Evolutionary conservation across 2,329 filamentous ascomycete species (phyloP), one percentile per base, ranked within the genome.

Genomic region (Pseudocercospora eumusae): DNA sequence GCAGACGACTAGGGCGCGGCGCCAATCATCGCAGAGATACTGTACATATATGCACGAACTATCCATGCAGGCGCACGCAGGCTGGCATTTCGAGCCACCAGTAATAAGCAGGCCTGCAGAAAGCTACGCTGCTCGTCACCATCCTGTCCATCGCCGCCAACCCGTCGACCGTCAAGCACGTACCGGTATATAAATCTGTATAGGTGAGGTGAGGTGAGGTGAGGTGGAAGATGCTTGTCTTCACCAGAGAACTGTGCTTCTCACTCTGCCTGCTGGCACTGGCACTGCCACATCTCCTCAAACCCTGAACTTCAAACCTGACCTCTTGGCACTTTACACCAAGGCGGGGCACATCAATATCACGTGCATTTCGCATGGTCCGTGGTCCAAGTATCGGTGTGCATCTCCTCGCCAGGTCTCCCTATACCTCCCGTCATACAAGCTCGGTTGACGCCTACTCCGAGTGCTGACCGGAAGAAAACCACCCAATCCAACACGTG

Each of bases 121-220:
- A 52, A 52, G 5, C 47, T 28, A 28, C 47, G 50, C 57, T 50
- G 49, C 49, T 59, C 60, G 60, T 57, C 60, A 58, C 52, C 55
- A 62, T 62, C 55, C 60, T 58, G 55, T 55, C 23, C 50, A n/a
- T 21, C 23, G 33, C 50, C 27, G 44, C 31, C 13, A 15, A 33
- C 31, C 31, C 13, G 36, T 18, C 36, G 36, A 18, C 36, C 15
- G 2, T 9, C 28, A 31, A 25, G 23, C 23, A 25, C 6, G 23
- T 25, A 25, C n/a, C n/a, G 23, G 23, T 25, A 25, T 25, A n/a
- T n/a, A n/a, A n/a, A n/a, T n/a, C n/a, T n/a, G n/a, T n/a, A n/a
- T n/a, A n/a, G n/a, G n/a, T n/a, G n/a, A n/a, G n/a, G n/a, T n/a
- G n/a, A n/a, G n/a, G n/a, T n/a, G n/a, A n/a, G n/a, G n/a, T n/a